These are phyloP conservation scores for Teratosphaeria gauchensis DNA, from an alignment of 2,329 filamentous ascomycete genomes.

Conservation along the genomic window DNA sequence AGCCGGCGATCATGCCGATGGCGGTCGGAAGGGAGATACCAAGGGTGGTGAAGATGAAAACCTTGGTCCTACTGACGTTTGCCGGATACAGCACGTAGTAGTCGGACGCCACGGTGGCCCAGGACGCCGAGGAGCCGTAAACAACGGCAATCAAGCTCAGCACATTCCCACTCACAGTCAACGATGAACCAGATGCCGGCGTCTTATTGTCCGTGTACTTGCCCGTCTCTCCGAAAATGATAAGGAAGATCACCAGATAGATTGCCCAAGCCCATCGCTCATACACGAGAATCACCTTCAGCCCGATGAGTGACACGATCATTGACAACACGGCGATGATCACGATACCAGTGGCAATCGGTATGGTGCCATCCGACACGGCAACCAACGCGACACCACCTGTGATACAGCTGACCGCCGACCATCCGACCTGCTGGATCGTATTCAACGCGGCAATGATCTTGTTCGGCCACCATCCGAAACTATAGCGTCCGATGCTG, in stretches of 20 bases:
- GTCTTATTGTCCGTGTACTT: slow-evolving; percentile 32
- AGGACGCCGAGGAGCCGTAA: slow-evolving; percentile 31
- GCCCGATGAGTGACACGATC: slow-evolving; percentile 31
- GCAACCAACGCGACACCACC: slow-evolving; percentile 34
- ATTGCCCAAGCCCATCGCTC: slow-evolving; percentile 41
- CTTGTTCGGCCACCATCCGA: slow-evolving; percentile 43
- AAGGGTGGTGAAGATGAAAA: slow-evolving; percentile 34
- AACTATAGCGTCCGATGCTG: slow-evolving; percentile 36
- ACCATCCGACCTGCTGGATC: slow-evolving; percentile 37
- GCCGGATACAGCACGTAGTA: slow-evolving; percentile 37
- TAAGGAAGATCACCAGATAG: slow-evolving; percentile 38
- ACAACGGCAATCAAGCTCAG: slow-evolving; percentile 26
- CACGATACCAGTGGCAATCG: slow-evolving; percentile 35
- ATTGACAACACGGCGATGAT: slow-evolving; percentile 32
- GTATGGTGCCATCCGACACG: slow-evolving; percentile 34
- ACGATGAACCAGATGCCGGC: slow-evolving; percentile 20
- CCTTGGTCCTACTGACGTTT: slow-evolving; percentile 29
- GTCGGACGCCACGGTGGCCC: slow-evolving; percentile 34
- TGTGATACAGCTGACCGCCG: slow-evolving; percentile 33
- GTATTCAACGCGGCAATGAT: slow-evolving; percentile 39
- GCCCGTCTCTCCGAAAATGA: slow-evolving; percentile 40
- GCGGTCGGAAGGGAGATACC: slow-evolving; percentile 33
- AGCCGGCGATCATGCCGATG: slow-evolving; percentile 38
- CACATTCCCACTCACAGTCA: slow-evolving; percentile 18
- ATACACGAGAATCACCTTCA: slow-evolving; percentile 36